phyloP scores from a whole-genome alignment of 768 basidiomycete genomes.

The Lanmaoa pseudosensibilis region DNA sequence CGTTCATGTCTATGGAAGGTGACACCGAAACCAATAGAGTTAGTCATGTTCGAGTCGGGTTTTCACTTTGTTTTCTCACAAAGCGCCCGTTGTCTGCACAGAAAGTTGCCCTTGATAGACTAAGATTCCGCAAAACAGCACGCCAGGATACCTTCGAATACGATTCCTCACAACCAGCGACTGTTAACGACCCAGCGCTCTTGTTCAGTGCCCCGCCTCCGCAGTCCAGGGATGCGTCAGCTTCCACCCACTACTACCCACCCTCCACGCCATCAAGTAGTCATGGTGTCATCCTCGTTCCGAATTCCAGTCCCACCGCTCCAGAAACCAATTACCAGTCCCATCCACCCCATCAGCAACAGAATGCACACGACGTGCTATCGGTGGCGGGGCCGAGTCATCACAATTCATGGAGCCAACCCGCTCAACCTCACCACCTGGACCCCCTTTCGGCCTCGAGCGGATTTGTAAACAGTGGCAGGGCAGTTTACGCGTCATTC shows the following conservation, averaged over 20 bases:
- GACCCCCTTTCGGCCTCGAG: constrained; percentile 64
- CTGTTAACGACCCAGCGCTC: constrained; percentile 59
- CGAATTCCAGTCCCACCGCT: constrained; percentile 67
- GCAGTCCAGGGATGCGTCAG: constrained; percentile 78
- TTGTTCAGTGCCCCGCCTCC: constrained; percentile 43
- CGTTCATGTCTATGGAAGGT: constrained; percentile 49
- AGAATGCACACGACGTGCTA: constrained; percentile 44
- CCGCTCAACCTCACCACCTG: constrained; percentile 31
- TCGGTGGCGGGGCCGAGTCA: constrained; percentile 40
- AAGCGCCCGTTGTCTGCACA: constrained; percentile 34
- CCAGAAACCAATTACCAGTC: constrained; percentile 41
- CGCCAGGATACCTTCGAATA: constrained; percentile 30
- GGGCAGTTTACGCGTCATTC: constrained; percentile 51
- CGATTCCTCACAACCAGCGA: constrained; percentile 50
- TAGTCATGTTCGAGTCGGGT: constrained; percentile 36
- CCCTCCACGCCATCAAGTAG: constrained; percentile 42
- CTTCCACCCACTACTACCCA: constrained; percentile 60
- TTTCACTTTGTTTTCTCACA: constrained; percentile 32
- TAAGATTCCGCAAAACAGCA: constrained; percentile 47
- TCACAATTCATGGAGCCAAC: constrained; percentile 38
- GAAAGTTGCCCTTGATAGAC: constrained; percentile 46
- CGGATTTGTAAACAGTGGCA: constrained; percentile 49
- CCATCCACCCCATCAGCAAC: constrained; percentile 41
- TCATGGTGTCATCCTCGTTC: constrained; percentile 65
- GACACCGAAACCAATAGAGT: constrained; percentile 53